Evolutionary conservation across 495 filamentous ascomycete genomes (phyloP).

Genomic region (Daldinia grandis): DNA sequence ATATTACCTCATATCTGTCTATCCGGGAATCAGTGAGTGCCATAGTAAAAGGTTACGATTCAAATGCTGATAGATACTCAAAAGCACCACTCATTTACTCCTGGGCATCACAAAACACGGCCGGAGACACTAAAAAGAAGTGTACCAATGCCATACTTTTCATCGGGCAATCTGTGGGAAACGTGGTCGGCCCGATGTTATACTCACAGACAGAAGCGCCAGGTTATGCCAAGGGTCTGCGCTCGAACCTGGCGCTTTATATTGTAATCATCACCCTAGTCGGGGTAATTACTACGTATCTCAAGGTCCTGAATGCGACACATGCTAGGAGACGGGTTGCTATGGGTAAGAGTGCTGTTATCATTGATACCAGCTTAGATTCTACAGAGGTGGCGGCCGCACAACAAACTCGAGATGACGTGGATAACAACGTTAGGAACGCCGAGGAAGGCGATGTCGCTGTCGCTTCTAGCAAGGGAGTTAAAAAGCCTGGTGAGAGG

Average conservation of each 20-base stretch:
- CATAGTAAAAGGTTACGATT: constrained; percentile 33
- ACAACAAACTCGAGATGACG: constrained; percentile 4
- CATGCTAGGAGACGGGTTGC: constrained; percentile 58
- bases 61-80: constrained; percentile 24
- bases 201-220: constrained; percentile 65
- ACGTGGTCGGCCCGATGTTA: constrained; percentile 61
- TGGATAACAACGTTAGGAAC: neutral
- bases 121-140: constrained; percentile 71
- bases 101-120: constrained; percentile 70
- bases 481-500: constrained; percentile 45
- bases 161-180: constrained; percentile 66
- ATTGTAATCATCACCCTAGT: constrained; percentile 60
- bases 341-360: constrained; percentile 58
- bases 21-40: constrained; percentile 60
- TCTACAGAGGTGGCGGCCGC: constrained; percentile 21
- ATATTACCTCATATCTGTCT: constrained; percentile 71
- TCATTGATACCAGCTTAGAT: constrained; percentile 42
- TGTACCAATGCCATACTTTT: constrained; percentile 65
- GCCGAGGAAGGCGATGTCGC: constrained; percentile 15
- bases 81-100: constrained; percentile 66
- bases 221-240: constrained; percentile 61
- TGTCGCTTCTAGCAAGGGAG: neutral
- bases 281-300: constrained; percentile 53
- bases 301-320: constrained; percentile 60
- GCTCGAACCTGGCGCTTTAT: constrained; percentile 65